These are phyloP conservation scores for Phialophora expanda DNA, from an alignment of 2,329 filamentous ascomycete species.

Conservation along the genomic window DNA sequence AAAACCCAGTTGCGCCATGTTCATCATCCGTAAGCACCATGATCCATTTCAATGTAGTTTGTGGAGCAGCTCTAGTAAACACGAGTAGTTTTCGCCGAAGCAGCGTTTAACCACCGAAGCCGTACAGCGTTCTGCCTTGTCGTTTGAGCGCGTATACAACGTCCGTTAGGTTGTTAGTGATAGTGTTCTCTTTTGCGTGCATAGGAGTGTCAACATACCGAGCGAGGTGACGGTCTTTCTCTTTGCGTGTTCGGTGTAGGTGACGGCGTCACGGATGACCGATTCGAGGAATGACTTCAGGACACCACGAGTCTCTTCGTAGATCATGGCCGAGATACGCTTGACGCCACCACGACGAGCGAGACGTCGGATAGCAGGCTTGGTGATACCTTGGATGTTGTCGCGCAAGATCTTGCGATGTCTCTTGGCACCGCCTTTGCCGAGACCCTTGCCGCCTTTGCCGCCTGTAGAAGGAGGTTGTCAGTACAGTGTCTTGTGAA, in stretches of 20 bases:
- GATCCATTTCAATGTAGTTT: slow-evolving; percentile 24
- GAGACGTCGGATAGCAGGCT: slow-evolving; percentile 61
- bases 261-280: slow-evolving; percentile 77
- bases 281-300: slow-evolving; percentile 77
- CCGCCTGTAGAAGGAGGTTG: slow-evolving; percentile 49
- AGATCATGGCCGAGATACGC: slow-evolving; percentile 95
- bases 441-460: slow-evolving; percentile 61
- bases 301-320: slow-evolving; percentile 78
- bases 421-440: slow-evolving; percentile 61
- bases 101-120: slow-evolving; percentile 73
- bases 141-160: slow-evolving; percentile 72
- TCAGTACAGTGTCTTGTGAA: slow-evolving; percentile 20
- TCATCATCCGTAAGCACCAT: slow-evolving; percentile 35
- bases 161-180: slow-evolving; percentile 46
- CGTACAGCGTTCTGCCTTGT: slow-evolving; percentile 75
- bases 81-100: slow-evolving; percentile 21
- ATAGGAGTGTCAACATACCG: slow-evolving; percentile 24
- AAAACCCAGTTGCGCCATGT: slow-evolving; percentile 27
- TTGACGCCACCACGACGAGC: slow-evolving; percentile 88
- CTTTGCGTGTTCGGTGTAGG: slow-evolving; percentile 81
- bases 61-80: slow-evolving; percentile 19
- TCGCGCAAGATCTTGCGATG: slow-evolving; percentile 62
- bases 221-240: slow-evolving; percentile 77
- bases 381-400: slow-evolving; percentile 63
- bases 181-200: background rate